Evolutionary conservation across 768 basidiomycete species (phyloP).

Genomic region (Dentipellis fragilis): DNA sequence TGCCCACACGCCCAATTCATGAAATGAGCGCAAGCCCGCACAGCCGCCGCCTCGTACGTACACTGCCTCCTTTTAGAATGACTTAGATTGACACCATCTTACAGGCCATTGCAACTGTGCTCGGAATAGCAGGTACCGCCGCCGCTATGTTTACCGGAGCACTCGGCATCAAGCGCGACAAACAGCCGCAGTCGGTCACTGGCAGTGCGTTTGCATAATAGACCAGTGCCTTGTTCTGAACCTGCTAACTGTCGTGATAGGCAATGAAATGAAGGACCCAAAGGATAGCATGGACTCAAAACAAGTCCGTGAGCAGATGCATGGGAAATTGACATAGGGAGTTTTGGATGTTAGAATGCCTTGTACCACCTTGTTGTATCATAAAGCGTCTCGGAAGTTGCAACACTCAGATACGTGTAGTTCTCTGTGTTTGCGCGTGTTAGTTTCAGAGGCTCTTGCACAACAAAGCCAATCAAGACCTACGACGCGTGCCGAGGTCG

Average conservation of each 20-base stretch:
- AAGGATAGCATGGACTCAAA: too few relatives aligned
- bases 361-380: too few relatives aligned
- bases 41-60: not conserved
- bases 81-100: too few relatives aligned
- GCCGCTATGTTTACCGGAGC: not conserved
- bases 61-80: too few relatives aligned
- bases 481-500: not conserved
- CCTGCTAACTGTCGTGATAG: too few relatives aligned
- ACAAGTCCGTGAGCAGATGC: too few relatives aligned
- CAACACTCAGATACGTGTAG: too few relatives aligned
- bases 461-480: not conserved
- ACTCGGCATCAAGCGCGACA: not conserved
- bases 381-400: too few relatives aligned
- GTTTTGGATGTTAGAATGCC: too few relatives aligned
- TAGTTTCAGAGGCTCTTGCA: not conserved
- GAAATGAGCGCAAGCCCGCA: not conserved
- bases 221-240: too few relatives aligned
- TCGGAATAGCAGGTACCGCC: not conserved
- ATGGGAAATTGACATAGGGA: too few relatives aligned
- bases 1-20: not conserved
- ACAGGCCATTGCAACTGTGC: not conserved
- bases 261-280: too few relatives aligned
- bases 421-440: not conserved
- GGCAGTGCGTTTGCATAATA: not conserved
- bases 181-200: not conserved